Percentiles rank a stretch among this genome's conserved stretches.
Evolutionary conservation across 306 rosid genomes (phyloP).

Genomic region (Castanea mollissima): DNA sequence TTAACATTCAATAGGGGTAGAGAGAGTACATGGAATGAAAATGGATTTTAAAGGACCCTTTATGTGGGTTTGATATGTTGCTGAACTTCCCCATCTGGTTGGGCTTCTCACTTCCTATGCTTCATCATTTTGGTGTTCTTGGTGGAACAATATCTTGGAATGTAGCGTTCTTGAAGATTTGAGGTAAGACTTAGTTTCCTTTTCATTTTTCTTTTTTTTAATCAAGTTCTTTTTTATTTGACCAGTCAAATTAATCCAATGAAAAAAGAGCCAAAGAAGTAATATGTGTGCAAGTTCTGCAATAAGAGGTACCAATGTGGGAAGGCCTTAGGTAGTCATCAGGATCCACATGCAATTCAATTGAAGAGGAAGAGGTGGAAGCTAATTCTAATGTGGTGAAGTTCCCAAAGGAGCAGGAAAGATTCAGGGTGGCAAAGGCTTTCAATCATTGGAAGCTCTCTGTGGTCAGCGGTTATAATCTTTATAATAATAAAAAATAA

Average conservation of each 20-base stretch:
- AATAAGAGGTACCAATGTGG: conserved; percentile 60
- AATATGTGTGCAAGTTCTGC: conserved; percentile 77
- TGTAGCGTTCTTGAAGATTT: conserved; percentile 31
- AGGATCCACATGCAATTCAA: conserved; percentile 61
- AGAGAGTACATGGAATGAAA: conserved; percentile 11
- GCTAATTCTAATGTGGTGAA: conserved; percentile 30
- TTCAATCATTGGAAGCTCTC: conserved; percentile 69
- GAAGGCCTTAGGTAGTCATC: conserved; percentile 75
- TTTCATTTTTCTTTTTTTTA: neutral
- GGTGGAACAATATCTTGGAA: conserved; percentile 27
- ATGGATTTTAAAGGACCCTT: conserved; percentile 41
- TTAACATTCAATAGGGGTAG: conserved; percentile 22
- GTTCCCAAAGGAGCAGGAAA: conserved; percentile 44
- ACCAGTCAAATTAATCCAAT: conserved; percentile 17
- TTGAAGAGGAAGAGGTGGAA: conserved; percentile 18
- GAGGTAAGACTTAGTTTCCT: conserved; percentile 39
- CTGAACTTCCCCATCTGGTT: conserved; percentile 43
- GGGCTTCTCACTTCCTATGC: conserved; percentile 18
- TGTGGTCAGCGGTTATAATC: conserved; percentile 43
- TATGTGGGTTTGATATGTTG: conserved; percentile 63
- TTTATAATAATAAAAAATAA: too few species aligned
- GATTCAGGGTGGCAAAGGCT: conserved; percentile 73
- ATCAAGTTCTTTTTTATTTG: conserved; percentile 20
- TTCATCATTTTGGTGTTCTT: conserved; percentile 8
- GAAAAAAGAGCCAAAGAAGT: conserved; percentile 46